Evolutionary conservation across 257 asterid genomes (phyloP).

Genomic region (Plectranthus barbatus): DNA sequence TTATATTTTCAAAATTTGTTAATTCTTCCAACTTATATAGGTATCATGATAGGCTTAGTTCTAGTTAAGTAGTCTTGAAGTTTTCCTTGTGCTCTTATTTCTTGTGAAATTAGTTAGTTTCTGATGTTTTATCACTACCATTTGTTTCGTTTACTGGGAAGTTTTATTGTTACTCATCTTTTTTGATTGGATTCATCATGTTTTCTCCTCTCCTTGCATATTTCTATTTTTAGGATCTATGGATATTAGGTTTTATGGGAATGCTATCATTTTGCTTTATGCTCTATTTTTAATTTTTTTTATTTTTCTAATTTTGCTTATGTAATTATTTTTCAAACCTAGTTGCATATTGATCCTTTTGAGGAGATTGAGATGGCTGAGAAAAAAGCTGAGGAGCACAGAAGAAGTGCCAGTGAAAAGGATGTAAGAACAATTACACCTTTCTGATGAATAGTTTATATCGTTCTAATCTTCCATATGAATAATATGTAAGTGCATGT

Average conservation of each 20-base stretch:
- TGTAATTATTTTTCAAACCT: slow-evolving; percentile 17
- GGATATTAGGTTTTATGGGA: slow-evolving; percentile 1
- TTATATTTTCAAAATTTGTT: background rate
- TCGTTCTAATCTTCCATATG: slow-evolving; percentile 7
- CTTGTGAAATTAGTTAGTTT: background rate
- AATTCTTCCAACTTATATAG: too few species aligned
- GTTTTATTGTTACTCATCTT: background rate
- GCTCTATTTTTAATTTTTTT: slow-evolving; percentile 5
- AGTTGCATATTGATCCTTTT: slow-evolving; percentile 91
- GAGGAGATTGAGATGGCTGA: slow-evolving; percentile 81
- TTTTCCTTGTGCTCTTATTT: background rate
- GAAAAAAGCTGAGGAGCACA: slow-evolving; percentile 85
- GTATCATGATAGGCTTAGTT: background rate
- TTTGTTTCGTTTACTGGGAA: background rate
- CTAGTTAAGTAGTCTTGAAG: background rate
- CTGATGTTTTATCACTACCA: slow-evolving; percentile 2
- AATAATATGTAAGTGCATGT: background rate
- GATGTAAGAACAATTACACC: slow-evolving; percentile 54
- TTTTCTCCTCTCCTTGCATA: background rate
- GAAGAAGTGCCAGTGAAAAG: slow-evolving; percentile 93
- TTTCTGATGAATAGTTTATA: slow-evolving; percentile 17
- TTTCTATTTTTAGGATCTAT: background rate
- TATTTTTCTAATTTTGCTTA: background rate
- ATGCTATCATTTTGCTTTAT: background rate
- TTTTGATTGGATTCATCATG: slow-evolving; percentile 9